Base-by-base conservation (phyloP, 257 asterid species). In the Penstemon eatonii region DNA sequence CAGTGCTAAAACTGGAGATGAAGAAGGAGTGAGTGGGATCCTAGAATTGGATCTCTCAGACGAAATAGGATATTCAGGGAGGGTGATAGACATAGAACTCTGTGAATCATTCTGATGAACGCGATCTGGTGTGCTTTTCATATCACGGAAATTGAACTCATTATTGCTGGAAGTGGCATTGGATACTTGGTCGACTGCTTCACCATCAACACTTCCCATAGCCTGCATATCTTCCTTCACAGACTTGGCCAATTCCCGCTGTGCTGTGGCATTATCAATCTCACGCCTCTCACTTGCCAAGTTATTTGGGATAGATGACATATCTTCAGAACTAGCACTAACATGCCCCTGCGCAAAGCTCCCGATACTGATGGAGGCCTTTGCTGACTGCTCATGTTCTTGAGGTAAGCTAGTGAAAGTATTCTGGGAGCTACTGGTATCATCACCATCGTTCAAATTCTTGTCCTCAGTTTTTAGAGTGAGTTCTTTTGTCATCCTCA, bases 361-460 rank as follows among this genome's bases (percentile, higher is more conserved):
- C 76, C 87, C 96, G 73, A 79, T 71, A 70, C 93, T 94, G 68
- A 82, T 83, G 62, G 99, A 94, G 59, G 95, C 87, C 81, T 85
- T 91, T 64, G 65, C 79, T 36, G 97, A 94, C 73, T 79, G 85
- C 61, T 87, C 99, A 12, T 85, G 84, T 56, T 91, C 99, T 69
- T 83, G 93, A 72, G 97, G 97, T 85, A 89, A 80, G 84, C 96
- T 89, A 56, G 99, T 87, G 77, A 87, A 91, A 60, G 97, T 84
- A 81, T 91, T 89, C 51, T 89, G 95, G 60, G 96, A 94, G 86
- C 96, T 81, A 77, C 81, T 65, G 80, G 85, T 78, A 77, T 94
- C 99, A 71, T 89, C 93, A 59, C 65, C 85, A 70, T 89, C 96
- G 80, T 80, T 82, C 76, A 86, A 69, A 76, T 77, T 84, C 80